Percentiles rank a stretch among this genome's conserved stretches.
Evolutionary conservation across 2,329 filamentous ascomycete genomes (phyloP).

Genomic region (Coniochaeta sp.): DNA sequence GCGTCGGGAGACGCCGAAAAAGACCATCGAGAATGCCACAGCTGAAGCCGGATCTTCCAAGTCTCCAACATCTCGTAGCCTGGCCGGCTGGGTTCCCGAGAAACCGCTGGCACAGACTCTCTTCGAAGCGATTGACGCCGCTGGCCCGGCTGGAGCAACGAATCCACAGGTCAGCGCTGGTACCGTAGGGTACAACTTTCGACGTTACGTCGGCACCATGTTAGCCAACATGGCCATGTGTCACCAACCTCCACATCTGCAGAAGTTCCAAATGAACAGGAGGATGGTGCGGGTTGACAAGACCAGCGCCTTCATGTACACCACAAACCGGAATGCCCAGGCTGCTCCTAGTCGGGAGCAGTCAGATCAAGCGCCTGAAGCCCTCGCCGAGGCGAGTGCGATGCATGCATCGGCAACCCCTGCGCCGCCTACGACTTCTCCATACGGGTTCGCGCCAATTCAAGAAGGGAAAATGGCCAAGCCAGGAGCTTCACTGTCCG

Average conservation of each 20-base stretch:
- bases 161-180: slow-evolving; percentile 27
- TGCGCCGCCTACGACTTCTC: not conserved
- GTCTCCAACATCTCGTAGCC: slow-evolving; percentile 8
- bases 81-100: slow-evolving; percentile 22
- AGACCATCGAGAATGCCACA: slow-evolving; percentile 5
- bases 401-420: not conserved
- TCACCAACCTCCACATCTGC: slow-evolving; percentile 32
- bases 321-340: slow-evolving; percentile 8
- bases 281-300: slow-evolving; percentile 30
- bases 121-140: slow-evolving; percentile 24
- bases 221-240: slow-evolving; percentile 22
- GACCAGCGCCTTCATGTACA: slow-evolving; percentile 34
- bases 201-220: slow-evolving; percentile 25
- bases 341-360: not conserved
- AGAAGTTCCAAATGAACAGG: slow-evolving; percentile 30
- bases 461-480: not conserved
- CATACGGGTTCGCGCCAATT: not conserved
- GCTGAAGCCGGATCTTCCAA: slow-evolving; percentile 8
- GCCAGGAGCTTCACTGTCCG: not conserved
- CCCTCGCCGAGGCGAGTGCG: too few relatives aligned
- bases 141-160: slow-evolving; percentile 24
- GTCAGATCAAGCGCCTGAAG: not conserved
- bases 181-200: slow-evolving; percentile 27
- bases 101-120: slow-evolving; percentile 26
- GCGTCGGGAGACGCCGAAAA: slow-evolving; percentile 4